phyloP scores from a whole-genome alignment of 2,329 filamentous ascomycete genomes.

The Beauveria rudraprayagi region DNA sequence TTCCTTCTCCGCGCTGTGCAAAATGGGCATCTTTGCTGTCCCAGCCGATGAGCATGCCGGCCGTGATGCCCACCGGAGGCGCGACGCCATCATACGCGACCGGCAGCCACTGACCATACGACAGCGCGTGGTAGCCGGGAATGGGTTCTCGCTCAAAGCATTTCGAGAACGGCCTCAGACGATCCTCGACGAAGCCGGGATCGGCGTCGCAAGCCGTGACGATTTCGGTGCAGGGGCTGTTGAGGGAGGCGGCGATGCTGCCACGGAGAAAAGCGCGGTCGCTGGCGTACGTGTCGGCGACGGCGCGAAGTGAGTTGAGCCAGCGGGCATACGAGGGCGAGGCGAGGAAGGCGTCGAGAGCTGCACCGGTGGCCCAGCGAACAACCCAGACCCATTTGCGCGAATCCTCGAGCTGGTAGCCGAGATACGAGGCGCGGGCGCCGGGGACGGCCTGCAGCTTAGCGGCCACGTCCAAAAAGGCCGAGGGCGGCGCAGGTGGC shows the following conservation, averaged over 20 bases:
- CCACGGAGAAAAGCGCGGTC: conserved; percentile 18
- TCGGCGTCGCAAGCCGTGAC: conserved; percentile 27
- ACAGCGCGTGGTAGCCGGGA: conserved; percentile 24
- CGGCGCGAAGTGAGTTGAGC: conserved; percentile 27
- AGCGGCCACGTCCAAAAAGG: conserved; percentile 20
- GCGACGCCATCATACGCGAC: conserved; percentile 21
- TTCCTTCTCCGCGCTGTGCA: conserved; percentile 23
- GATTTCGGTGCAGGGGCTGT: conserved; percentile 31
- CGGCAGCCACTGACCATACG: conserved; percentile 26
- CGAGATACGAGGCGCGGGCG: conserved; percentile 26
- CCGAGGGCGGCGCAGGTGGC: conserved; percentile 19
- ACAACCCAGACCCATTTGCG: conserved; percentile 25
- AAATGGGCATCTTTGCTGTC: conserved; percentile 31
- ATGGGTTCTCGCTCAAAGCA: conserved; percentile 18
- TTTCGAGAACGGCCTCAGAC: conserved; percentile 22
- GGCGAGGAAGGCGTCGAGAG: conserved; percentile 31
- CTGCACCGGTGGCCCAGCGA: conserved; percentile 26
- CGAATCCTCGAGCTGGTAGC: conserved; percentile 27
- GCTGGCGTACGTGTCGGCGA: conserved; percentile 18
- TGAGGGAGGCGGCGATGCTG: conserved; percentile 21
- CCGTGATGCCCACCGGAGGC: conserved; percentile 22
- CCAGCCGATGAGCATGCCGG: conserved; percentile 30
- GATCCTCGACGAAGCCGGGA: conserved; percentile 22
- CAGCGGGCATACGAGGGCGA: conserved; percentile 33
- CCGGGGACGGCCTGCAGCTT: conserved; percentile 25